These are phyloP conservation scores for Fusarium penzigii DNA, from an alignment of 2,329 filamentous ascomycete species.

Conservation along the genomic window DNA sequence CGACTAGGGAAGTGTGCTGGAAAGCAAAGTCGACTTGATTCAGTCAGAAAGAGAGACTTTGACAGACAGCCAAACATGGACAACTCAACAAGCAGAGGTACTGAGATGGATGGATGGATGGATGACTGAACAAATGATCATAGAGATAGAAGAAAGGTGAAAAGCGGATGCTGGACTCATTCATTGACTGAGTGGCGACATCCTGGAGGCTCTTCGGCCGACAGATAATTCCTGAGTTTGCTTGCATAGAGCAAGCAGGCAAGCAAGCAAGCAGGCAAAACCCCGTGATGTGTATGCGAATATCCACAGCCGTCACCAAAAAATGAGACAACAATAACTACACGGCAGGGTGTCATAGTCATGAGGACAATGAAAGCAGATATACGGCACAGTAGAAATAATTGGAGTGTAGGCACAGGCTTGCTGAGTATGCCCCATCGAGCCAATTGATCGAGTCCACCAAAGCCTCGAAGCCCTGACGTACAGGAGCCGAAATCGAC, in stretches of 20 bases:
- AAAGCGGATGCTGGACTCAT: background rate
- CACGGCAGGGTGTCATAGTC: conserved; percentile 11
- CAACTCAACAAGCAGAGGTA: too few relatives aligned
- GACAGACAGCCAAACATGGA: too few relatives aligned
- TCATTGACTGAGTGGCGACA: conserved; percentile 14
- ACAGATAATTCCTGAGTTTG: conserved; percentile 2
- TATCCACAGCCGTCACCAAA: conserved; percentile 7
- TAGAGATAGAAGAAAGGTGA: conserved; percentile 1
- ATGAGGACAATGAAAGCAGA: conserved; percentile 9
- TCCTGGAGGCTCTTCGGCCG: conserved; percentile 5
- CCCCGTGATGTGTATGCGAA: conserved; percentile 2
- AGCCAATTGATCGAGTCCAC: conserved; percentile 6
- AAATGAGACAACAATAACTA: conserved; percentile 6
- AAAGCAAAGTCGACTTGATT: too few relatives aligned
- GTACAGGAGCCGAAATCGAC: conserved; percentile 23
- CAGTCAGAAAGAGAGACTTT: too few relatives aligned
- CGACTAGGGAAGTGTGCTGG: too few relatives aligned
- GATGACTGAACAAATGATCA: too few relatives aligned
- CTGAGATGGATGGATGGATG: conserved; percentile 4
- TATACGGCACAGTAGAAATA: conserved; percentile 11
- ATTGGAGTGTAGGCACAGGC: conserved; percentile 12
- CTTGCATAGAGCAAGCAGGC: conserved; percentile 5
- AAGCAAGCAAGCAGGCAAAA: background rate
- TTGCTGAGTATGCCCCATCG: conserved; percentile 5
- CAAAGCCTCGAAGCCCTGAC: conserved; percentile 15